phyloP scores from a whole-genome alignment of 129 eudicot genomes.

The Silybum marianum region DNA sequence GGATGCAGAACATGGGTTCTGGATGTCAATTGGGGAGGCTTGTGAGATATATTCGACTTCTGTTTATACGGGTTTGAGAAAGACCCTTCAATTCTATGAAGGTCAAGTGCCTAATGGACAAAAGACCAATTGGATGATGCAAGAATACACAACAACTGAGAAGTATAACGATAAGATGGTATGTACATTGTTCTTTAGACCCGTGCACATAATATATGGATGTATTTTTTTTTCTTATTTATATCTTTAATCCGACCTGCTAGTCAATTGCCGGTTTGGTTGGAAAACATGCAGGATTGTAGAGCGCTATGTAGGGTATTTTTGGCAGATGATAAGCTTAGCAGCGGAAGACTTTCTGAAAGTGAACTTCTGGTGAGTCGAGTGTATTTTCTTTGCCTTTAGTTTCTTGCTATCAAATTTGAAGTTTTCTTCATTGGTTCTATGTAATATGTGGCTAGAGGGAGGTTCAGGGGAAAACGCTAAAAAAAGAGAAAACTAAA shows the following conservation, averaged over 20 bases:
- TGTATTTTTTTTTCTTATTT: neutral
- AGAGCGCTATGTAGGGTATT: slow-evolving; percentile 64
- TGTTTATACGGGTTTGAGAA: slow-evolving; percentile 63
- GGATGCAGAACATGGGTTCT: slow-evolving; percentile 48
- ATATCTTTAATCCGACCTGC: slow-evolving; percentile 40
- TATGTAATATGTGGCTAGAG: neutral
- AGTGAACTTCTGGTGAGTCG: slow-evolving; percentile 40
- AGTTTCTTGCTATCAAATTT: neutral
- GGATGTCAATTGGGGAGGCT: slow-evolving; percentile 62
- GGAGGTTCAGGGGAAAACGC: too few relatives aligned
- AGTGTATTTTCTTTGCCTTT: neutral
- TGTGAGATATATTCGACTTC: slow-evolving; percentile 52
- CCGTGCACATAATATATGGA: neutral
- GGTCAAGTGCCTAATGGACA: slow-evolving; percentile 41
- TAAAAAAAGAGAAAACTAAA: too few relatives aligned
- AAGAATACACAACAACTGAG: slow-evolving; percentile 54
- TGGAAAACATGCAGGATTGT: slow-evolving; percentile 62
- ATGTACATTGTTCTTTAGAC: neutral
- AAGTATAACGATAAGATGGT: slow-evolving; percentile 46
- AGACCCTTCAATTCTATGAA: slow-evolving; percentile 57
- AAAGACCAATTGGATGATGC: slow-evolving; percentile 76
- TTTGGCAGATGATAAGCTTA: slow-evolving; percentile 27
- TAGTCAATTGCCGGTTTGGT: slow-evolving; percentile 47
- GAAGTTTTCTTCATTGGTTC: neutral
- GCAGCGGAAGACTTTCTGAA: slow-evolving; percentile 22